phyloP scores from a whole-genome alignment of 2,329 filamentous ascomycete species.

The Lasiodiplodia theobromae region DNA sequence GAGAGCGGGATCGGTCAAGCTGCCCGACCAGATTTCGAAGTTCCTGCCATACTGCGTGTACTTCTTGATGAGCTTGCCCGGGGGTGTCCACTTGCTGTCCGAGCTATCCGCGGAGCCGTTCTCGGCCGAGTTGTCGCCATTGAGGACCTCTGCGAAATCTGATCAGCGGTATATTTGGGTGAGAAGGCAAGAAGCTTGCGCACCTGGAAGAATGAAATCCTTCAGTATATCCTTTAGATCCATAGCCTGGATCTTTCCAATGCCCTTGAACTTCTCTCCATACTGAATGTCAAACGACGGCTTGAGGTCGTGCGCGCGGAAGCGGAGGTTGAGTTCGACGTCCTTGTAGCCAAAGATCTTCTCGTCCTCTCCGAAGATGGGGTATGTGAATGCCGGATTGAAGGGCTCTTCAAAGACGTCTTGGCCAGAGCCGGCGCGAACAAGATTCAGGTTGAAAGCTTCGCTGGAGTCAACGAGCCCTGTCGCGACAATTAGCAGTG shows the following conservation, averaged over 20 bases:
- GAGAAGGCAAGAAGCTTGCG: conserved; percentile 36
- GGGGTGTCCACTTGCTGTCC: conserved; percentile 71
- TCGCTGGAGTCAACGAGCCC: conserved; percentile 46
- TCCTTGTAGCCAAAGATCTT: conserved; percentile 88
- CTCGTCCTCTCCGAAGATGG: conserved; percentile 93
- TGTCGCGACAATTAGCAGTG: conserved; percentile 15
- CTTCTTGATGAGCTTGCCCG: conserved; percentile 73
- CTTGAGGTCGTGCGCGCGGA: conserved; percentile 76
- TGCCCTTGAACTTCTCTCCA: conserved; percentile 71
- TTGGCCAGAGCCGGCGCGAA: conserved; percentile 36
- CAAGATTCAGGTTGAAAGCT: conserved; percentile 47
- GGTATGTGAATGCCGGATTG: conserved; percentile 85
- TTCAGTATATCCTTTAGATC: conserved; percentile 71
- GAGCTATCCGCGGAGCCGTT: conserved; percentile 35
- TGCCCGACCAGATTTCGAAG: conserved; percentile 87
- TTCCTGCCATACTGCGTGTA: conserved; percentile 68
- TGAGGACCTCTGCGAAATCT: conserved; percentile 66
- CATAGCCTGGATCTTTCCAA: conserved; percentile 72
- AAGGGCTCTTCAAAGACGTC: conserved; percentile 69
- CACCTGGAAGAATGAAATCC: conserved; percentile 72
- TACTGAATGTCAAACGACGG: conserved; percentile 77
- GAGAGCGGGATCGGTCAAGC: conserved; percentile 72
- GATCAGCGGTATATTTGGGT: conserved; percentile 18
- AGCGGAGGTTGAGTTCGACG: conserved; percentile 76
- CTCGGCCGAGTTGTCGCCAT: conserved; percentile 3